Evolutionary conservation across 768 basidiomycete species (phyloP).

Genomic region (Mycena latifolia): DNA sequence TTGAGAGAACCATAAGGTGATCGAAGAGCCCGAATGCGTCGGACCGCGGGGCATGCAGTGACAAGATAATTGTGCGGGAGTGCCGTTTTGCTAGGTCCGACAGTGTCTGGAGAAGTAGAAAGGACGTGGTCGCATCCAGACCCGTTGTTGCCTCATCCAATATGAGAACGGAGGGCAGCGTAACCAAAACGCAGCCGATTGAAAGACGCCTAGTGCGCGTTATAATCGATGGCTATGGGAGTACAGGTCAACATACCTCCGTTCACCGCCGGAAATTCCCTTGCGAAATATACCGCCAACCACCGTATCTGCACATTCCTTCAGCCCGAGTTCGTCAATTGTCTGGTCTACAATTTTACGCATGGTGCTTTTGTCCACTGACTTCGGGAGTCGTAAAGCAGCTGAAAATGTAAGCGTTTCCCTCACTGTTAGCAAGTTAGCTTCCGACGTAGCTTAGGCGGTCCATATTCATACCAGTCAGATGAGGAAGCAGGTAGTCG

Average conservation of each 20-base stretch:
- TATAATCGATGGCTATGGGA: no score
- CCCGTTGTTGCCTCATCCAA: constrained; percentile 53
- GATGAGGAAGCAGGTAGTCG: constrained; percentile 53
- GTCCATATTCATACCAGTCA: constrained; percentile 33
- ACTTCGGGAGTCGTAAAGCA: constrained; percentile 49
- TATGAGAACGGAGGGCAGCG: constrained; percentile 57
- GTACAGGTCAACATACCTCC: constrained; percentile 34
- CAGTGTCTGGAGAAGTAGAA: constrained; percentile 45
- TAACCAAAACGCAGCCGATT: constrained; percentile 60
- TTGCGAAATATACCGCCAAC: constrained; percentile 57
- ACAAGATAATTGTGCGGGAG: constrained; percentile 55
- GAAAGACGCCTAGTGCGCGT: constrained; percentile 45
- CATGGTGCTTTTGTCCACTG: constrained; percentile 42
- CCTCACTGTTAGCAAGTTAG: constrained; percentile 39
- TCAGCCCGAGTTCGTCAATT: constrained; percentile 56
- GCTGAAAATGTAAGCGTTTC: constrained; percentile 55
- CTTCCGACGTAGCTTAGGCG: not conserved
- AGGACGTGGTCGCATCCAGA: constrained; percentile 44
- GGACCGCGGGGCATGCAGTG: constrained; percentile 61
- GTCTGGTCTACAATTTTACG: constrained; percentile 56
- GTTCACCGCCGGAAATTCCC: constrained; percentile 64
- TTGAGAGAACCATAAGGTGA: constrained; percentile 54
- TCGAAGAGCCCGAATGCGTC: constrained; percentile 62
- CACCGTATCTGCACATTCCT: constrained; percentile 55
- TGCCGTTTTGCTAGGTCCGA: constrained; percentile 44